phyloP scores from a whole-genome alignment of 2,329 filamentous ascomycete genomes.

The Cercospora janseana region DNA sequence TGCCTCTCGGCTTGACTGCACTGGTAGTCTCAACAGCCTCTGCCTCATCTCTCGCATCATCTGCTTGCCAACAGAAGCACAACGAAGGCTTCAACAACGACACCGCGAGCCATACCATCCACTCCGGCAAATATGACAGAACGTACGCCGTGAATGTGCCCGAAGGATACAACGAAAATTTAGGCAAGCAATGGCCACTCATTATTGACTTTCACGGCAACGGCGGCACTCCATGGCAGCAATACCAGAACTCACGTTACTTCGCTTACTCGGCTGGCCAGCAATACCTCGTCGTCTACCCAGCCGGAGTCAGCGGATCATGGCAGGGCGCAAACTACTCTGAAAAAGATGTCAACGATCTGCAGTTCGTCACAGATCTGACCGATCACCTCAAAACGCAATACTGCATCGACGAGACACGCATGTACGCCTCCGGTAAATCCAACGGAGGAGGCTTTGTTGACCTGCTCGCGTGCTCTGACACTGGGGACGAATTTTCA shows the following conservation, averaged over 20 bases:
- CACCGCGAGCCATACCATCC: slow-evolving; percentile 21
- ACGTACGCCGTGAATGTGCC: slow-evolving; percentile 32
- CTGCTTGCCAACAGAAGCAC: slow-evolving; percentile 13
- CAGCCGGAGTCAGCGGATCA: slow-evolving; percentile 41
- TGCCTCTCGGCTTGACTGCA: not conserved
- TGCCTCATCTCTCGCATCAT: slow-evolving; percentile 4
- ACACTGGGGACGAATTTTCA: slow-evolving; percentile 46
- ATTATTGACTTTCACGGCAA: slow-evolving; percentile 52
- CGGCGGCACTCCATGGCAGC: slow-evolving; percentile 38
- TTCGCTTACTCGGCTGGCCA: slow-evolving; percentile 46
- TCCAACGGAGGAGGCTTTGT: slow-evolving; percentile 55
- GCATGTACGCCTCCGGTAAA: slow-evolving; percentile 52
- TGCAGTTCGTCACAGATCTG: slow-evolving; percentile 48
- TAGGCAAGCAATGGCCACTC: slow-evolving; percentile 32
- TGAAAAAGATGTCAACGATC: slow-evolving; percentile 41
- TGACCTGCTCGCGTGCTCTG: slow-evolving; percentile 48
- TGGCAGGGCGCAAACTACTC: slow-evolving; percentile 47
- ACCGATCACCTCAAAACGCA: slow-evolving; percentile 40
- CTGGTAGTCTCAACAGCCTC: slow-evolving; percentile 2
- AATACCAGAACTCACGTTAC: slow-evolving; percentile 48
- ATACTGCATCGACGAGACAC: slow-evolving; percentile 48
- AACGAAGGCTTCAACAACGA: slow-evolving; percentile 23
- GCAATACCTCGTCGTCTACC: slow-evolving; percentile 49
- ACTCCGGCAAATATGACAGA: slow-evolving; percentile 23
- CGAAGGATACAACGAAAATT: slow-evolving; percentile 25